These are phyloP conservation scores for Geum urbanum DNA, from an alignment of 306 rosid species.

Conservation along the genomic window DNA sequence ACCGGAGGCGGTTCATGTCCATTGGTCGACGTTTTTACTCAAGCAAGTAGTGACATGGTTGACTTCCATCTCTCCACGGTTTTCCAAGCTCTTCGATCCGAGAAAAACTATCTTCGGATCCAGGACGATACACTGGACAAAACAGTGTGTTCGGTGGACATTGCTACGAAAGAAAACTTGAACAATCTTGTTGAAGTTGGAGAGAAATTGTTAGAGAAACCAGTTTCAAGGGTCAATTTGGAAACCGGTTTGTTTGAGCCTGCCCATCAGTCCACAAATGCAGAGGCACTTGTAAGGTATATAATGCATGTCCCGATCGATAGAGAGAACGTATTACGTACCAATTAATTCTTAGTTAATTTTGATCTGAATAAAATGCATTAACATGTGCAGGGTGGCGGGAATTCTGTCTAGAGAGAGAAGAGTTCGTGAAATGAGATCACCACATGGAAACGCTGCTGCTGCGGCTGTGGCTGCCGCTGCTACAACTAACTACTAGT, in stretches of 20 bases:
- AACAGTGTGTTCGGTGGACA: conserved; percentile 23
- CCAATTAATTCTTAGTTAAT: not conserved
- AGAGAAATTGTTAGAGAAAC: conserved; percentile 29
- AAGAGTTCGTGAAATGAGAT: conserved; percentile 30
- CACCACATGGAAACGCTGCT: conserved; percentile 23
- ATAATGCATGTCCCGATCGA: too few species aligned
- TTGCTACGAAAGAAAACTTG: conserved; percentile 31
- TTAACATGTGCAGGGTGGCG: conserved; percentile 37
- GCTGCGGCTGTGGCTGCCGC: not conserved
- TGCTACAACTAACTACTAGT: not conserved
- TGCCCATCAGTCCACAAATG: conserved; percentile 23
- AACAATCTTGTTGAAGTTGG: conserved; percentile 31
- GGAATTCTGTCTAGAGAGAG: conserved; percentile 43
- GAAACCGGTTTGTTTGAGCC: conserved; percentile 26
- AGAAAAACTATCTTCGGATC: conserved; percentile 29
- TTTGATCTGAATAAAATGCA: not conserved
- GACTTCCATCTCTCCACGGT: conserved; percentile 24
- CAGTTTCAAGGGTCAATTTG: conserved; percentile 29
- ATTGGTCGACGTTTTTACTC: conserved; percentile 24
- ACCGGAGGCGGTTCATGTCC: conserved; percentile 22
- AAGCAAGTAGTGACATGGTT: conserved; percentile 32
- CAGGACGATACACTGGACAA: conserved; percentile 20
- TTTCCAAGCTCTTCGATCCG: conserved; percentile 29
- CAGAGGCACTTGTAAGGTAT: conserved; percentile 35
- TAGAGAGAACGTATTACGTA: too few species aligned